Conservation (phyloP, 2,329 filamentous ascomycete genomes). For the Aspergillus intermedius region DNA sequence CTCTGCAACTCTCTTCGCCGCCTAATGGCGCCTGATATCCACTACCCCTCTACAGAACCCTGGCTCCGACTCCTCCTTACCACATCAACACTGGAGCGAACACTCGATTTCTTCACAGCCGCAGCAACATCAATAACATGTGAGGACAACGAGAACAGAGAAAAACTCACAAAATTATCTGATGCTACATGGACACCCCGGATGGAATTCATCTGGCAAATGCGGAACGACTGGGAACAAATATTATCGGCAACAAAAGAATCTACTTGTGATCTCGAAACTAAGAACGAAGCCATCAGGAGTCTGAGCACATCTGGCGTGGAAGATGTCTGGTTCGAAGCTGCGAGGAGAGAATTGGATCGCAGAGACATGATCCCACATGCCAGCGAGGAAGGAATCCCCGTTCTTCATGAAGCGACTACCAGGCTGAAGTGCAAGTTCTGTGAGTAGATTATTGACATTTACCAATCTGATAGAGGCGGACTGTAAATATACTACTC, state of each 20-base stretch:
- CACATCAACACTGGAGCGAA: constrained; percentile 19
- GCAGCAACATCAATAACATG: constrained; percentile 2
- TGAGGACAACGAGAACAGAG: background rate
- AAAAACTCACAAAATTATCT: background rate
- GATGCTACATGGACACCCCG: constrained; percentile 13
- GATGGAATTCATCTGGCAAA: constrained; percentile 20
- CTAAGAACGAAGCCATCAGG: background rate
- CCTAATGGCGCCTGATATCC: constrained; percentile 21
- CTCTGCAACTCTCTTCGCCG: constrained; percentile 18
- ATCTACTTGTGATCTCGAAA: background rate
- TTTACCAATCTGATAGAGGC: too few species aligned
- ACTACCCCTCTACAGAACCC: constrained; percentile 13
- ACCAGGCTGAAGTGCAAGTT: constrained; percentile 14
- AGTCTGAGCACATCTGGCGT: constrained; percentile 3
- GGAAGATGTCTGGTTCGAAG: constrained; percentile 19
- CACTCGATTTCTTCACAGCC: constrained; percentile 17
- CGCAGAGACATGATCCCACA: constrained; percentile 16
- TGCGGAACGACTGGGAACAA: constrained; percentile 17
- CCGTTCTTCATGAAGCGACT: constrained; percentile 15
- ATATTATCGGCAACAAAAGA: constrained; percentile 7
- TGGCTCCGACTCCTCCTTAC: constrained; percentile 23
- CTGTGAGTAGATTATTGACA: constrained; percentile 9
- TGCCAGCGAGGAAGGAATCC: constrained; percentile 11
- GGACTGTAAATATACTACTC: too few species aligned
- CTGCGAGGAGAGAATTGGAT: constrained; percentile 16